These are phyloP conservation scores for Pleurotus citrinopileatus DNA, from an alignment of 768 basidiomycete genomes.

Conservation along the genomic window DNA sequence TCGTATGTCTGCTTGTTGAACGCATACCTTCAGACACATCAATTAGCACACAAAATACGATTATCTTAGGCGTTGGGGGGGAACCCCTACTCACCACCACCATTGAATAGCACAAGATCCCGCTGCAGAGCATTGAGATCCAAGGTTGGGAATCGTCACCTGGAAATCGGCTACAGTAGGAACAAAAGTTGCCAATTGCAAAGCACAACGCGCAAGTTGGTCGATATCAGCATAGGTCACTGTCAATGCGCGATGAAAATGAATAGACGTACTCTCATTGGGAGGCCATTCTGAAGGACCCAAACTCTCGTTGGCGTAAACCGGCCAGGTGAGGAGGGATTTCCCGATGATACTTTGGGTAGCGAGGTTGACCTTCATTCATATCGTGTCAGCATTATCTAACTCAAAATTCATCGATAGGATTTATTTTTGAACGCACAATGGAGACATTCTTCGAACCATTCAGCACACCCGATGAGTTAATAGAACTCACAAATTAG, in stretches of 20 bases:
- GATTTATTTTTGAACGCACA: constrained; percentile 19
- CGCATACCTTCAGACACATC: constrained; percentile 1
- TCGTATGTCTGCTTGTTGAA: constrained; percentile 29
- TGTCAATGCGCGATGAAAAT: not conserved
- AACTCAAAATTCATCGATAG: not conserved
- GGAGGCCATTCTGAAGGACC: constrained; percentile 28
- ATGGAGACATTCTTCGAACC: constrained; percentile 31
- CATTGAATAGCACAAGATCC: constrained; percentile 36
- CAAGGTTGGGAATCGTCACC: constrained; percentile 29
- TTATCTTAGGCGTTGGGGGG: too few species aligned
- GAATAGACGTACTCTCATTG: constrained; percentile 29
- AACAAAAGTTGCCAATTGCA: constrained; percentile 1
- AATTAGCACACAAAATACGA: not conserved
- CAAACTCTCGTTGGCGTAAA: constrained; percentile 28
- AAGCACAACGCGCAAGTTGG: not conserved
- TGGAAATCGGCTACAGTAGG: constrained; percentile 24
- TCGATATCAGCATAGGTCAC: too few species aligned
- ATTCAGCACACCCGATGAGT: too few species aligned
- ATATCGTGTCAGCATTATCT: too few species aligned
- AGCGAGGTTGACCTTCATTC: constrained; percentile 24
- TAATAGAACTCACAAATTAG: too few species aligned
- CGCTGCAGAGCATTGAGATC: constrained; percentile 22
- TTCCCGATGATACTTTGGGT: constrained; percentile 25
- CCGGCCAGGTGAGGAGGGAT: constrained; percentile 29
- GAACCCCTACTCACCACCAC: constrained; percentile 28